phyloP scores from a whole-genome alignment of 306 rosid species.

The Cicer cuneatum region DNA sequence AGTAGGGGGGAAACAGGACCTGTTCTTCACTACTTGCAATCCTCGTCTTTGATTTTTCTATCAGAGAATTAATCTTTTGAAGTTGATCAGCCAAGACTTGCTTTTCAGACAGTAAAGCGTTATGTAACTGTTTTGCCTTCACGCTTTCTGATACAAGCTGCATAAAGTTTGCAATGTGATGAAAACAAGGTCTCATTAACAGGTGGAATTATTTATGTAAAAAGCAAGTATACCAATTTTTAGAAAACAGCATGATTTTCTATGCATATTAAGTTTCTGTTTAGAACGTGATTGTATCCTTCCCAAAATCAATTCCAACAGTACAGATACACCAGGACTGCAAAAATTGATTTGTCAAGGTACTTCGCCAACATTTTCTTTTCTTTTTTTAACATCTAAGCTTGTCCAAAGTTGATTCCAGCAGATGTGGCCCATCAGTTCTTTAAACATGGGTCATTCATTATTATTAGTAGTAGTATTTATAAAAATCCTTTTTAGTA shows the following conservation, averaged over 20 bases:
- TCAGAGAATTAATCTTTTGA: constrained; percentile 65
- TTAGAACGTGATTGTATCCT: constrained; percentile 13
- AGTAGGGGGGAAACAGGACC: constrained; percentile 51
- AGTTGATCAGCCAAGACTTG: constrained; percentile 81
- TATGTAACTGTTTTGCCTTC: constrained; percentile 82
- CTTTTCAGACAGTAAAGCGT: constrained; percentile 67
- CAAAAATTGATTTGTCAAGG: constrained; percentile 17
- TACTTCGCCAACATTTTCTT: constrained; percentile 1
- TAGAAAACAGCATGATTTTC: constrained; percentile 22
- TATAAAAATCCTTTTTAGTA: constrained; percentile 13
- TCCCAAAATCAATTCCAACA: constrained; percentile 18
- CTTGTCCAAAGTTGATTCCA: background rate
- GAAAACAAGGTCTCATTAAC: constrained; percentile 16
- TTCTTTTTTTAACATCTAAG: background rate
- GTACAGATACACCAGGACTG: background rate
- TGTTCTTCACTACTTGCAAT: constrained; percentile 69
- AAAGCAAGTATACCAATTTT: constrained; percentile 14
- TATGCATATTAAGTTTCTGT: constrained; percentile 18
- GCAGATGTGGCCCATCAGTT: constrained; percentile 9
- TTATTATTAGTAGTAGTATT: background rate
- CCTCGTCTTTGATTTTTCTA: constrained; percentile 64
- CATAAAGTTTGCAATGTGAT: constrained; percentile 48
- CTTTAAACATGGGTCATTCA: constrained; percentile 7
- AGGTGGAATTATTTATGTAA: constrained; percentile 33
- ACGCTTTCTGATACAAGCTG: constrained; percentile 98